Conservation (phyloP, 352 stramenopile species). For the Phytophthora pistaciae region DNA sequence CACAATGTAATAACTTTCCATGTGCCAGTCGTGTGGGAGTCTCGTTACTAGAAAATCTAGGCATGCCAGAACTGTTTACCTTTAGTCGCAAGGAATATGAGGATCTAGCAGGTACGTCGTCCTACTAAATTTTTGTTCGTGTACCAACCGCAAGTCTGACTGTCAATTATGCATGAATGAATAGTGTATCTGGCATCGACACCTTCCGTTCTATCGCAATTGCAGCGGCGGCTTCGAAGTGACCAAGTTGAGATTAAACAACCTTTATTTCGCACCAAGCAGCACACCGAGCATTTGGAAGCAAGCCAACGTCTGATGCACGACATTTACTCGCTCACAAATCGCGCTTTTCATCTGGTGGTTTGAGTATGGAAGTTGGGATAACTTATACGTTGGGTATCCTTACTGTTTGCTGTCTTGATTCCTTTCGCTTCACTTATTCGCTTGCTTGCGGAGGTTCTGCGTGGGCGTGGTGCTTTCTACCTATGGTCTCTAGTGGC, state of each 20-base stretch:
- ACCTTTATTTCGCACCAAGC: conserved; percentile 48
- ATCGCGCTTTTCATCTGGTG: conserved; percentile 41
- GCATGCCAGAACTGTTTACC: conserved; percentile 43
- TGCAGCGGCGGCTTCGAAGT: conserved; percentile 35
- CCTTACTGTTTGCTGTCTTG: conserved; percentile 17
- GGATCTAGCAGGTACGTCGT: conserved; percentile 51
- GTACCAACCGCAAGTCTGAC: not conserved
- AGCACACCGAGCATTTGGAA: conserved; percentile 50
- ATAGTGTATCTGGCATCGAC: conserved; percentile 49
- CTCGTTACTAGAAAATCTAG: conserved; percentile 54
- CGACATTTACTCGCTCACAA: conserved; percentile 33
- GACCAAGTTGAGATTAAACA: conserved; percentile 11
- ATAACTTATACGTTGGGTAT: conserved; percentile 31
- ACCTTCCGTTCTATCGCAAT: conserved; percentile 14
- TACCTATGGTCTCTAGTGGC: conserved; percentile 37
- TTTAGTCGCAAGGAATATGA: conserved; percentile 60
- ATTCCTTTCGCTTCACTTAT: conserved; percentile 31
- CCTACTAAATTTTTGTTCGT: not conserved
- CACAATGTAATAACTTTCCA: not conserved
- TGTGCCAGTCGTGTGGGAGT: conserved; percentile 54
- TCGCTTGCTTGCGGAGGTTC: conserved; percentile 22
- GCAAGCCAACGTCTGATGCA: conserved; percentile 50
- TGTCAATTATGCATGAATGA: not conserved
- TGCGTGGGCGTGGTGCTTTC: conserved; percentile 30
- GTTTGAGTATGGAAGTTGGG: conserved; percentile 15